A percentile compares a stretch with the other conserved stretches of the same genome.
phyloP scores from a whole-genome alignment of 2,329 filamentous ascomycete genomes.

The Apiospora aurea region DNA sequence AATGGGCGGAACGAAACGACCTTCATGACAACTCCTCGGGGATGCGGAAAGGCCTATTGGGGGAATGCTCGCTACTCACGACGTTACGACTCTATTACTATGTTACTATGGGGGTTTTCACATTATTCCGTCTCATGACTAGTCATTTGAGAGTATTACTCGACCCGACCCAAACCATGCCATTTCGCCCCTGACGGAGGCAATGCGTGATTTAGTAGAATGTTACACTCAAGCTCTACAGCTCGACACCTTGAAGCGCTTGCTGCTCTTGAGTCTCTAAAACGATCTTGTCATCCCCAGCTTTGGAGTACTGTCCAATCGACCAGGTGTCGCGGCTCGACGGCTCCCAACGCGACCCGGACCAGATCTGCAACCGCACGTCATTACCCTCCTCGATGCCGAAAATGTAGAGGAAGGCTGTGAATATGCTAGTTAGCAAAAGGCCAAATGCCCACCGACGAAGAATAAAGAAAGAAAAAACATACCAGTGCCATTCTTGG shows the following conservation, averaged over 20 bases:
- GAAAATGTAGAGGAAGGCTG: conserved; percentile 32
- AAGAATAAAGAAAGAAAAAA: background rate
- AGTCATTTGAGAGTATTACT: too few species aligned
- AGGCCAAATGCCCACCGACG: too few species aligned
- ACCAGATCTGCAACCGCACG: conserved; percentile 33
- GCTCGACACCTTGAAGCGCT: background rate
- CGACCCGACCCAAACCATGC: too few species aligned
- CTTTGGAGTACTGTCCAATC: conserved; percentile 27
- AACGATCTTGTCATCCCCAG: background rate
- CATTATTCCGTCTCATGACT: too few species aligned
- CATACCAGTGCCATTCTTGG: conserved; percentile 30
- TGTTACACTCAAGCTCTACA: background rate
- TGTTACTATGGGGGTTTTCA: too few species aligned
- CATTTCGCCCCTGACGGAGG: too few species aligned
- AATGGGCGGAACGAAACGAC: too few species aligned
- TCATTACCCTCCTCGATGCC: conserved; percentile 27
- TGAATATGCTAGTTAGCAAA: conserved; percentile 1
- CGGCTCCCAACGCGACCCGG: conserved; percentile 33
- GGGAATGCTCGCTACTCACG: too few species aligned
- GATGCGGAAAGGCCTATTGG: too few species aligned
- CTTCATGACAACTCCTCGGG: too few species aligned
- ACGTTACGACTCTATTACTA: too few species aligned
- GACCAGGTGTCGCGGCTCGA: conserved; percentile 30
- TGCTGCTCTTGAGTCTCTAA: background rate
- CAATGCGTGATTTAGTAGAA: background rate